Conservation (phyloP, 2,329 filamentous ascomycete species). For the Endocalyx cinctus region DNA sequence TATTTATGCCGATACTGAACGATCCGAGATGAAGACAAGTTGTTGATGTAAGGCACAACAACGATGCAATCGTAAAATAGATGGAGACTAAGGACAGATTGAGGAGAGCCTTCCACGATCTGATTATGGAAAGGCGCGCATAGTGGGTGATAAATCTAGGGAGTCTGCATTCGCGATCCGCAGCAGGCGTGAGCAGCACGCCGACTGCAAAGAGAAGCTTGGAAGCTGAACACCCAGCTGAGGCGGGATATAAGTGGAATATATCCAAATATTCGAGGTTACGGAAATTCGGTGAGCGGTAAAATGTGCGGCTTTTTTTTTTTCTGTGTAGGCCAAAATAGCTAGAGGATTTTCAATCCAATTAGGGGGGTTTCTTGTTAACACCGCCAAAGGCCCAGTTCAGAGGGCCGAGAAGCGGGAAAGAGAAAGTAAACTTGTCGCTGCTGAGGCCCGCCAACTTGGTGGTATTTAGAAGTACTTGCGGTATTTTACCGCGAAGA, state of each 20-base stretch:
- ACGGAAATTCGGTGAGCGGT: no score
- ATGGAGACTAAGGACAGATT: no score
- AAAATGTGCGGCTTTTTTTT: no score
- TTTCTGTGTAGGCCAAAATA: no score
- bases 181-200: slow-evolving; percentile 33
- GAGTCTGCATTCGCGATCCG: slow-evolving; percentile 22
- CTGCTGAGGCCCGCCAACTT: slow-evolving; percentile 88
- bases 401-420: slow-evolving; percentile 87
- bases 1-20: slow-evolving; percentile 5
- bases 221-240: neutral
- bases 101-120: slow-evolving; percentile 27
- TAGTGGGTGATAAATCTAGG: slow-evolving; percentile 22
- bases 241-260: no score
- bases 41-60: no score
- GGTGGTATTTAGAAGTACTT: slow-evolving; percentile 49
- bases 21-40: slow-evolving; percentile 1
- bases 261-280: no score
- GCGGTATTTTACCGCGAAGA: slow-evolving; percentile 24
- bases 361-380: slow-evolving; percentile 97
- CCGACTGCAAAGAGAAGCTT: slow-evolving; percentile 25
- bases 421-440: slow-evolving; percentile 67
- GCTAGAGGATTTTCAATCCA: slow-evolving; percentile 38
- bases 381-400: slow-evolving; percentile 95
- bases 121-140: slow-evolving; percentile 28
- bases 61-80: no score